Base-by-base conservation (phyloP, 1,284 basidiomycete species). In the Rhodotorula sp. region DNA sequence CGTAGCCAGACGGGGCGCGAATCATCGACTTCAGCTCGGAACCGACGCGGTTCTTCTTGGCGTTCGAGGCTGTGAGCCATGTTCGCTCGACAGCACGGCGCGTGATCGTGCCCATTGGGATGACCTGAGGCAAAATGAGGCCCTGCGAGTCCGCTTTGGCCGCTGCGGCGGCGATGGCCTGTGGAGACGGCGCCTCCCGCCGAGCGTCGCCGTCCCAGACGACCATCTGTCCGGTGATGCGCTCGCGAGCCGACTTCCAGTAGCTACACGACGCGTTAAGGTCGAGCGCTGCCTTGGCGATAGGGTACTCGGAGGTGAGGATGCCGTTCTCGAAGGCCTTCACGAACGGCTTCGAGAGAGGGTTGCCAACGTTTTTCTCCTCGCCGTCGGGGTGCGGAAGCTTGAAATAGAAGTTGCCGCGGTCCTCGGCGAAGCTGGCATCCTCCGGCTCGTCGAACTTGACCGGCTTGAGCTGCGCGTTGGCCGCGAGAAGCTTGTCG, bases 1-100 rank as follows among this genome's bases (percentile, higher is more conserved):
- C 86, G 80, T 95, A 98, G 0, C 95, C 95, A 0, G 88, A 86
- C 1, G 96, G 95, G 0, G 95, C 94, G 48, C 90, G 89, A 30
- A 99, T 89, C 93, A 99, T 96, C 0, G 94, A 89, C 81, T 99
- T 99, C 70, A 99, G 86, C 81, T 99, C 96, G 0, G 93, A 96
- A 1, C 96, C 96, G 22, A 99, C 91, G 29, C 95, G 90, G 77
- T 96, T 96, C 82, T 89, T 89, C 84, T 99, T 99, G 6, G 95
- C 94, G 77, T 99, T 99, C 72, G 93, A 95, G 0, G 95, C 96
- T 0, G 96, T 98, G 59, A 99, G 83, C 96, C 96, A 99, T 1
- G 96, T 99, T 81, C 90, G 92, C 81, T 99, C 96, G 74, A 98
- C 97, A 2, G 96, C 94, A 30, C 95, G 89, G 17, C 94, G 90